Conservation (phyloP, 2,329 filamentous ascomycete species). For the Fusarium sambucinum region DNA sequence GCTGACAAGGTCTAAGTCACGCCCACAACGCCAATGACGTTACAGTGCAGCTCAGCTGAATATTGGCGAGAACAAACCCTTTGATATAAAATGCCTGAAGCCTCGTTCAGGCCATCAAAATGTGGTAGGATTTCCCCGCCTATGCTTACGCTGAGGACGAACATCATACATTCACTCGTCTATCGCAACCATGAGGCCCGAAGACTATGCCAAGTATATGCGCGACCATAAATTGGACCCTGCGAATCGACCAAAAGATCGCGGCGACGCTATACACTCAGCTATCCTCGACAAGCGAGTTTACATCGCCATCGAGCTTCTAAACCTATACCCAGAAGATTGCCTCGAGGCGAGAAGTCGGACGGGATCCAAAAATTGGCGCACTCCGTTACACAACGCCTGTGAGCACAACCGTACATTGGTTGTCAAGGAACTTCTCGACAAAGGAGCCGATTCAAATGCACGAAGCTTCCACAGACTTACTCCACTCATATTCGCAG, state of each 20-base stretch:
- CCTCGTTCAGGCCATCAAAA: neutral
- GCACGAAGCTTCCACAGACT: slow-evolving; percentile 6
- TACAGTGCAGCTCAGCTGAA: neutral
- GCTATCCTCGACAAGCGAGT: slow-evolving; percentile 14
- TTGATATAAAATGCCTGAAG: neutral
- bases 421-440: slow-evolving; percentile 9
- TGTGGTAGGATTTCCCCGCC: neutral
- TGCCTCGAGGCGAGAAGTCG: slow-evolving; percentile 20
- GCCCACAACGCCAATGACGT: slow-evolving; percentile 12
- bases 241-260: slow-evolving; percentile 3
- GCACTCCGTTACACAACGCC: slow-evolving; percentile 31
- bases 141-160: neutral
- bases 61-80: neutral
- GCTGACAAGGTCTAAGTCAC: neutral
- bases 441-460: slow-evolving; percentile 21
- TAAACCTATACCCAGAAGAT: slow-evolving; percentile 17
- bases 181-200: neutral
- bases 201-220: neutral
- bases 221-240: neutral
- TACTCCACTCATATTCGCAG: slow-evolving; percentile 21
- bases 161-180: neutral
- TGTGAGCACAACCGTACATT: neutral
- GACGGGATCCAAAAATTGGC: slow-evolving; percentile 4
- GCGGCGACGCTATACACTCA: slow-evolving; percentile 5
- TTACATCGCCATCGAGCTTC: slow-evolving; percentile 8